Percentiles rank a stretch among this genome's conserved stretches.
phyloP scores from a whole-genome alignment of 345 rosid genomes.

The Combretum micranthum region DNA sequence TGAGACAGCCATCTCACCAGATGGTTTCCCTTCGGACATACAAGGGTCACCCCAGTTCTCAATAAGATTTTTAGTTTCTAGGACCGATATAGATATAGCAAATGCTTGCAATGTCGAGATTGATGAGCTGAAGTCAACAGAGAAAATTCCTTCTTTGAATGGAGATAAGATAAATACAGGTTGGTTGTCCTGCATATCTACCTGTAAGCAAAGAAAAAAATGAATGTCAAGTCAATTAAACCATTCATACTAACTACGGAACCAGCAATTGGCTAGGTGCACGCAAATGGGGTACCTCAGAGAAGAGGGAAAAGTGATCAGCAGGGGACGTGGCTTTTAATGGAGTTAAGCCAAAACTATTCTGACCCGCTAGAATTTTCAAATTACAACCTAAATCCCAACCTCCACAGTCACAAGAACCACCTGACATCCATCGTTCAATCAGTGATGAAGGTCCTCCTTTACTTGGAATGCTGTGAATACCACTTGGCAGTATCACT shows the following conservation, averaged over 20 bases:
- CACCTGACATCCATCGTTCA: slow-evolving; percentile 89
- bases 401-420: slow-evolving; percentile 96
- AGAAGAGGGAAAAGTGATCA: slow-evolving; percentile 23
- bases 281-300: slow-evolving; percentile 6
- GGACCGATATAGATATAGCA: slow-evolving; percentile 62
- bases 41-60: slow-evolving; percentile 19
- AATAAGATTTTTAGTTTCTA: slow-evolving; percentile 41
- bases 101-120: slow-evolving; percentile 78
- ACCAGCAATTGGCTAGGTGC: background rate
- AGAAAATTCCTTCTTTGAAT: slow-evolving; percentile 66
- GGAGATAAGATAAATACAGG: slow-evolving; percentile 62
- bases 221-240: background rate
- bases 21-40: slow-evolving; percentile 19
- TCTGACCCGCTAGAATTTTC: slow-evolving; percentile 44
- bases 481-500: slow-evolving; percentile 82
- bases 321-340: background rate
- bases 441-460: slow-evolving; percentile 87
- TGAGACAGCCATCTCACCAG: slow-evolving; percentile 14
- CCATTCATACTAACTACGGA: background rate
- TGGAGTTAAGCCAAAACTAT: slow-evolving; percentile 19
- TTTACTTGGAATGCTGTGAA: slow-evolving; percentile 72
- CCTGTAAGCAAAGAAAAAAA: slow-evolving; percentile 37
- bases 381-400: slow-evolving; percentile 94
- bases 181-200: slow-evolving; percentile 35
- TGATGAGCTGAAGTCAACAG: slow-evolving; percentile 74